phyloP scores from a whole-genome alignment of 768 basidiomycete species.

The Pleurotus platypus region DNA sequence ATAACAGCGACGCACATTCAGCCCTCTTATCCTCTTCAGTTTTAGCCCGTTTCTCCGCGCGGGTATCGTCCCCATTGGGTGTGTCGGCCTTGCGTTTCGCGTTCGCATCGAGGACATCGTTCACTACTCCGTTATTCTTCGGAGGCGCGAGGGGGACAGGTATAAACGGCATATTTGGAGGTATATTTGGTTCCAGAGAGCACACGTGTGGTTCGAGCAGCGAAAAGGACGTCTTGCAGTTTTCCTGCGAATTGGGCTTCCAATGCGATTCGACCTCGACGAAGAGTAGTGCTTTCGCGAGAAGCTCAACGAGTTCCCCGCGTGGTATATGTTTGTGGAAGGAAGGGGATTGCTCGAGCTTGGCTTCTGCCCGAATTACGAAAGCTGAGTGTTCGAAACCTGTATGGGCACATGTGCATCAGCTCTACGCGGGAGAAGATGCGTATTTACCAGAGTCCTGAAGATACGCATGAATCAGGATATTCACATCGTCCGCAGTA shows the following conservation, averaged over 20 bases:
- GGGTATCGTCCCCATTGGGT: constrained; percentile 42
- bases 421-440: constrained; percentile 8
- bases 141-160: constrained; percentile 15
- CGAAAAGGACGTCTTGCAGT: constrained; percentile 70
- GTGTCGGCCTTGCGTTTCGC: constrained; percentile 52
- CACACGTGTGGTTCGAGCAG: constrained; percentile 76
- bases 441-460: constrained; percentile 65
- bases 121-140: constrained; percentile 5
- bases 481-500: constrained; percentile 81
- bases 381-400: constrained; percentile 84
- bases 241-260: constrained; percentile 58
- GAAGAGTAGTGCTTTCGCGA: constrained; percentile 78
- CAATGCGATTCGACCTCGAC: constrained; percentile 83
- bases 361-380: constrained; percentile 70
- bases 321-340: constrained; percentile 73
- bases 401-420: constrained; percentile 21
- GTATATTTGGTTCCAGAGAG: constrained; percentile 39
- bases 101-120: constrained; percentile 5
- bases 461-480: constrained; percentile 81
- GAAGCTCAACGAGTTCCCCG: constrained; percentile 77
- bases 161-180: constrained; percentile 4
- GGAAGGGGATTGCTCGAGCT: constrained; percentile 65
- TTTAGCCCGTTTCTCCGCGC: constrained; percentile 62
- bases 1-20: background rate
- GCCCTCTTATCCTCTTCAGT: constrained; percentile 39